These are phyloP conservation scores for Malassezia restricta DNA, from an alignment of 1,284 basidiomycete species.

Conservation along the genomic window DNA sequence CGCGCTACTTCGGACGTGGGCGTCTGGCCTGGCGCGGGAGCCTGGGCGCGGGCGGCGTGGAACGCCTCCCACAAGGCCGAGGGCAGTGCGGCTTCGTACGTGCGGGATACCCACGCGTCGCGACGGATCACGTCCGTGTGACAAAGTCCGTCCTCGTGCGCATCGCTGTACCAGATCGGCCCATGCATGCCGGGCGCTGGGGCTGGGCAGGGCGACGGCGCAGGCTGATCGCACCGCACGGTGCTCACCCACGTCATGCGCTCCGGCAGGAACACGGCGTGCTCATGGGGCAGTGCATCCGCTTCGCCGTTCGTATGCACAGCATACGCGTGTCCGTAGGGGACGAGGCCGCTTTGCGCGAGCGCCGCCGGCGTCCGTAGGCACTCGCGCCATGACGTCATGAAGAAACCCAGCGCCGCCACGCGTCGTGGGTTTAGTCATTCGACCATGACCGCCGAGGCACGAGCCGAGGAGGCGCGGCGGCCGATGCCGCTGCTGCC, in stretches of 20 bases:
- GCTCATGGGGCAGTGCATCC: neutral
- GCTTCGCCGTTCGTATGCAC: neutral
- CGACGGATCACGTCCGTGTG: neutral
- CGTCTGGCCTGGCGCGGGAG: slow-evolving; percentile 7
- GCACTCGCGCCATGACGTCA: slow-evolving; percentile 1
- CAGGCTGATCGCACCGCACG: neutral
- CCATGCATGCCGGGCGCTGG: neutral
- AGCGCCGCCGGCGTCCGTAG: slow-evolving; percentile 11
- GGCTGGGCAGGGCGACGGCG: neutral
- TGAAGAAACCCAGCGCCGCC: no score
- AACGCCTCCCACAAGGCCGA: slow-evolving; percentile 4
- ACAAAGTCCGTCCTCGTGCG: neutral
- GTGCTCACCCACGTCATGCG: neutral
- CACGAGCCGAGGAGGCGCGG: neutral
- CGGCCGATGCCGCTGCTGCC: slow-evolving; percentile 4
- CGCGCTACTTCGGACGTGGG: slow-evolving; percentile 5
- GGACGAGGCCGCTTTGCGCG: neutral
- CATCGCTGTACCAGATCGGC: neutral
- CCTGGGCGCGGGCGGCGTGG: neutral
- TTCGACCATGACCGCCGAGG: neutral
- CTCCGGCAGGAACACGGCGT: slow-evolving; percentile 1
- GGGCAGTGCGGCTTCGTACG: neutral
- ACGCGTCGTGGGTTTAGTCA: neutral
- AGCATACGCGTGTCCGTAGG: neutral
- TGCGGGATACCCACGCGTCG: neutral